Evolutionary conservation across 768 basidiomycete species (phyloP).

Genomic region (Kwoniella newhampshirensis): DNA sequence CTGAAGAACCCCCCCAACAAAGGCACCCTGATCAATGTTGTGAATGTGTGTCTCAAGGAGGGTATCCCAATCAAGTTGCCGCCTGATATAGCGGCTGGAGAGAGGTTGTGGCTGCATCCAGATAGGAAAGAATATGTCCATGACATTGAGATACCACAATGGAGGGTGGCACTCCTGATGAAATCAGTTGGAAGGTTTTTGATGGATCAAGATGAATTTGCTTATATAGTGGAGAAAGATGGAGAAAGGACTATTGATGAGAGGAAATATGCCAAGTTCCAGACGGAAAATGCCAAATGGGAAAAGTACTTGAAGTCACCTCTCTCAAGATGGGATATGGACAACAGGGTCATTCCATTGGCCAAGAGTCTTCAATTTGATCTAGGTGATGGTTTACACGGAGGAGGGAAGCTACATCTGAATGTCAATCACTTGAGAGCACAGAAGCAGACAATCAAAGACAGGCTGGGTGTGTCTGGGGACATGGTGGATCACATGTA

Average conservation of each 20-base stretch:
- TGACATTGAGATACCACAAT: slow-evolving; percentile 7
- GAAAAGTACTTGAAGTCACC: slow-evolving; percentile 2
- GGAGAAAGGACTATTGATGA: too few species aligned
- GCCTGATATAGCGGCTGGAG: slow-evolving; percentile 3
- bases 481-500: slow-evolving; percentile 12
- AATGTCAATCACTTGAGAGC: background rate
- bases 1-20: background rate
- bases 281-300: slow-evolving; percentile 8
- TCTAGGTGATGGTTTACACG: slow-evolving; percentile 11
- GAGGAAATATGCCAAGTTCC: too few species aligned
- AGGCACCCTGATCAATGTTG: background rate
- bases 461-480: background rate
- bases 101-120: background rate
- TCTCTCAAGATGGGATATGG: slow-evolving; percentile 10
- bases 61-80: slow-evolving; percentile 8
- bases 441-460: background rate
- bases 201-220: background rate
- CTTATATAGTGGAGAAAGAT: too few species aligned
- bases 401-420: slow-evolving; percentile 7
- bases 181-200: too few species aligned
- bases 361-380: background rate
- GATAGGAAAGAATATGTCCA: slow-evolving; percentile 12
- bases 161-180: background rate
- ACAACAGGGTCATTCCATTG: slow-evolving; percentile 10
- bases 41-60: background rate